Evolutionary conservation across 441 rosid genomes (phyloP).

Genomic region (Codiaeum variegatum): DNA sequence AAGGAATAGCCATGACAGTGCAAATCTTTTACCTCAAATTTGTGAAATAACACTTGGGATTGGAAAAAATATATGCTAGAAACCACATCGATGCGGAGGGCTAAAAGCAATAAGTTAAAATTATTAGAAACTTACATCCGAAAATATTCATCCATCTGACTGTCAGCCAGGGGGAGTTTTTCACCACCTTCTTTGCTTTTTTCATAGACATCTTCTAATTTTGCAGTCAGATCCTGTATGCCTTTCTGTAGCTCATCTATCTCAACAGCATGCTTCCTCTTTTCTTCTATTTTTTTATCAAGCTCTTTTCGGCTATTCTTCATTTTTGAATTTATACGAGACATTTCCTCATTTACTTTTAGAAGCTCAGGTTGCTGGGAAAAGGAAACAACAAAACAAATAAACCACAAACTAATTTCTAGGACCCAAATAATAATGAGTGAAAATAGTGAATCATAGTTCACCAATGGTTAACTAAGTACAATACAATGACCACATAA

Average conservation of each 20-base stretch:
- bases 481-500: neutral
- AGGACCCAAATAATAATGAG: neutral
- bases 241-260: slow-evolving; percentile 67
- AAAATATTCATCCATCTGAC: slow-evolving; percentile 78
- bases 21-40: slow-evolving; percentile 4
- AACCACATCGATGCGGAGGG: neutral
- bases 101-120: neutral
- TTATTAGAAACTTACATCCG: slow-evolving; percentile 59
- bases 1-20: neutral
- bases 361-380: slow-evolving; percentile 90
- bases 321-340: slow-evolving; percentile 81
- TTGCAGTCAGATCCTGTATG: slow-evolving; percentile 65
- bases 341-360: slow-evolving; percentile 77
- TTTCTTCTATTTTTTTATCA: slow-evolving; percentile 69
- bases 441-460: neutral
- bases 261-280: slow-evolving; percentile 64
- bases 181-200: slow-evolving; percentile 80
- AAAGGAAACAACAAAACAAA: slow-evolving; percentile 23
- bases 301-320: slow-evolving; percentile 82
- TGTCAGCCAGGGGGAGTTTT: slow-evolving; percentile 73
- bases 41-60: neutral
- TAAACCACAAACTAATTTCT: slow-evolving; percentile 11
- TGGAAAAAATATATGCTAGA: neutral
- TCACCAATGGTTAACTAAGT: neutral
- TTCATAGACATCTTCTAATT: slow-evolving; percentile 68